Base-by-base conservation (phyloP, 352 stramenopile genomes). In the Phytophthora sojae region DNA sequence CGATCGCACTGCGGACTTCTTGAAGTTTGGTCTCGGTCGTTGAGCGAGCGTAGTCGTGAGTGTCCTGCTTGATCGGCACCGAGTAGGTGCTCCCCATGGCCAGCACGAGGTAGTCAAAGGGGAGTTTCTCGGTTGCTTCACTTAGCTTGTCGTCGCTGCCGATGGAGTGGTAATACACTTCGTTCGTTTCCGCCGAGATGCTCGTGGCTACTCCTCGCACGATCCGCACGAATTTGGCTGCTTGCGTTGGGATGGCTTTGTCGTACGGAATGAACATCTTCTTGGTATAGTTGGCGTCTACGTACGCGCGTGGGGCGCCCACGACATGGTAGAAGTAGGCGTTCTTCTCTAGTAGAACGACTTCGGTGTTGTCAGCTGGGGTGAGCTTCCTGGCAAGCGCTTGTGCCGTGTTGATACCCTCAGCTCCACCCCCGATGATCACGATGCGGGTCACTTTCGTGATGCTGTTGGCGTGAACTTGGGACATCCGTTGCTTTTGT, bases 181-280 rank as follows among this genome's bases (percentile, higher is more conserved):
- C 61, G 19, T 76, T 77, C 6, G 53, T 55, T 2, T 75, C 64
- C 8, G 30, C 39, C 2, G 64, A 71, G 15, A 86, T 82, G 15
- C 35, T 50, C 11, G 64, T 74, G 3, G 56, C 79, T 1, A 77
- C 45, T 15, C 58, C 79, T 21, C 66, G 73, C 7, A 82, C 39
- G 2, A 79, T 59, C 1, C 57, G 47, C 4, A 78, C 75, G 45
- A 79, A 71, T 21, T n/a, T 57, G 23, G 54, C 23, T 9, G 64
- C 39, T n/a, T 25, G 32, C 4, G 39, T 57, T 0, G 76, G 74
- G 5, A 87, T 65, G 0, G 75, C 77, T 26, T 82, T 65, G 23
- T 73, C 64, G 42, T 81, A 75, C 19, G 77, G 71, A 26, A 85
- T 73, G 55, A 81, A 85, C 47, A 85, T 65, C 55, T 80, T 82